Percentiles rank a stretch among this genome's conserved stretches.
phyloP scores from a whole-genome alignment of 2,329 filamentous ascomycete species.

The Ophiostoma angusticollis region DNA sequence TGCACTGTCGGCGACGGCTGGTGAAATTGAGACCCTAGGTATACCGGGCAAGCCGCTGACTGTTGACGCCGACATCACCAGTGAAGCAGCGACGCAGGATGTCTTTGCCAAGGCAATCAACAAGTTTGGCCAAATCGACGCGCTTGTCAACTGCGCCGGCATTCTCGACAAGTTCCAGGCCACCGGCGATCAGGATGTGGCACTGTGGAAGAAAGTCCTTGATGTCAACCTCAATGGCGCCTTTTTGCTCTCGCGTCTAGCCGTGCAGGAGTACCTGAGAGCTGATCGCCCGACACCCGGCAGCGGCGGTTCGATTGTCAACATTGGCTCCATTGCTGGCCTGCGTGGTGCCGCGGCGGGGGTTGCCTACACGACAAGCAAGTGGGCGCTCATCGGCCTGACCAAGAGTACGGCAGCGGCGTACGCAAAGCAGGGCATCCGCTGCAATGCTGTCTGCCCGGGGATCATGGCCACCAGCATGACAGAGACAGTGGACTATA shows the following conservation, averaged over 20 bases:
- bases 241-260: constrained; percentile 22
- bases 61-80: constrained; percentile 17
- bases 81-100: constrained; percentile 19
- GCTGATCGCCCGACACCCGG: background rate
- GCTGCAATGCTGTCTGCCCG: constrained; percentile 36
- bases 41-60: background rate
- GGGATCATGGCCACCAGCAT: constrained; percentile 46
- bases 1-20: background rate
- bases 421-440: constrained; percentile 41
- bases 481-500: background rate
- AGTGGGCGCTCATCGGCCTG: constrained; percentile 17
- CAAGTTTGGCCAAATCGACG: constrained; percentile 29
- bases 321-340: constrained; percentile 3
- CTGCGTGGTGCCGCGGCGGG: background rate
- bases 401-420: constrained; percentile 45
- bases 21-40: background rate
- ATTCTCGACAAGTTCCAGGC: constrained; percentile 44
- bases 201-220: constrained; percentile 40
- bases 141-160: constrained; percentile 47
- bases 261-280: background rate
- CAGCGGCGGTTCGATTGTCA: constrained; percentile 1
- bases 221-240: constrained; percentile 44
- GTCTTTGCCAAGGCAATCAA: constrained; percentile 21
- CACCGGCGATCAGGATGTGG: constrained; percentile 31
- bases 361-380: constrained; percentile 19